These are phyloP conservation scores for Russula virescens DNA, from an alignment of 768 basidiomycete genomes.

Conservation along the genomic window DNA sequence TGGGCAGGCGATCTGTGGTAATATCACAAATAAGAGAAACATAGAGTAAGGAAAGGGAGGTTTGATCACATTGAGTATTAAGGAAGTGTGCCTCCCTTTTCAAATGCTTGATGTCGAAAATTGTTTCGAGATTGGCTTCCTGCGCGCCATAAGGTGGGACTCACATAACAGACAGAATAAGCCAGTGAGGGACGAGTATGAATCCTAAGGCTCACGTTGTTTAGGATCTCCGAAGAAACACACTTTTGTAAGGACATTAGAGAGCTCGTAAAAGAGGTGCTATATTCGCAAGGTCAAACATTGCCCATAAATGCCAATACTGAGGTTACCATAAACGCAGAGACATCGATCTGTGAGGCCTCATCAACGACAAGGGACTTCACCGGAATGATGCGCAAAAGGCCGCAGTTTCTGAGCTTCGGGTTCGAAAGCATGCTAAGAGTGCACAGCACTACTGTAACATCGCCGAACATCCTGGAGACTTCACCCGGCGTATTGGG, in stretches of 20 bases:
- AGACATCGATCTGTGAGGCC: constrained; percentile 46
- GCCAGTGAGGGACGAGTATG: not conserved
- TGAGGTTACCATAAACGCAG: constrained; percentile 41
- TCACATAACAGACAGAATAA: constrained; percentile 26
- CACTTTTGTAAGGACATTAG: constrained; percentile 35
- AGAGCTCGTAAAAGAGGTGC: constrained; percentile 42
- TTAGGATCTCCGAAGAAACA: constrained; percentile 52
- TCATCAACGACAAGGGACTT: constrained; percentile 51
- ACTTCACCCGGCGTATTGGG: constrained; percentile 27
- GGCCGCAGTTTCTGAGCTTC: constrained; percentile 30
- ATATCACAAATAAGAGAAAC: not conserved
- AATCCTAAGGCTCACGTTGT: constrained; percentile 36
- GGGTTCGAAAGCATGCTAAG: constrained; percentile 48
- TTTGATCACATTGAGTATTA: constrained; percentile 42
- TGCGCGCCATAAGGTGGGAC: constrained; percentile 50
- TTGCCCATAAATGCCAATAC: not conserved
- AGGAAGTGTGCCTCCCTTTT: constrained; percentile 34
- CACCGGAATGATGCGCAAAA: constrained; percentile 38
- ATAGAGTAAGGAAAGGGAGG: not conserved
- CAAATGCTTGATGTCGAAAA: constrained; percentile 44
- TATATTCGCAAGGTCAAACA: constrained; percentile 23
- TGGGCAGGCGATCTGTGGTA: constrained; percentile 46
- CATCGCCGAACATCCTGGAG: constrained; percentile 29
- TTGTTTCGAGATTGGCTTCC: constrained; percentile 36
- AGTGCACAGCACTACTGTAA: constrained; percentile 41